Evolutionary conservation across 2,329 filamentous ascomycete species (phyloP).

Genomic region (Trichoderma endophyticum): DNA sequence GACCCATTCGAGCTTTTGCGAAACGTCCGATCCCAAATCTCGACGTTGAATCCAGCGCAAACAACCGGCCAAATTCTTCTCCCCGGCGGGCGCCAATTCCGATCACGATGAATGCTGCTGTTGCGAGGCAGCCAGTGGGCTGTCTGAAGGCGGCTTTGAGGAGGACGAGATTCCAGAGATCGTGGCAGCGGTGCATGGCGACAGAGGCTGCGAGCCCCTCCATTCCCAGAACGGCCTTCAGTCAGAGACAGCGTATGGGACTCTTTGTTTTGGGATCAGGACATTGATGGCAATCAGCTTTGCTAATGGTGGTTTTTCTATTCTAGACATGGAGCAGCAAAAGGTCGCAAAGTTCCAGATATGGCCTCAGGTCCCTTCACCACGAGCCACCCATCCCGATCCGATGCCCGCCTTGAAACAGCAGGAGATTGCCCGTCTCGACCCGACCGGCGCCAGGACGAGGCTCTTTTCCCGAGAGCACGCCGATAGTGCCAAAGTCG

Average conservation of each 20-base stretch:
- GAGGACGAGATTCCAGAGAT: conserved; percentile 51
- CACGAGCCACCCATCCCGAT: conserved; percentile 56
- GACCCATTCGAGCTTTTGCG: conserved; percentile 22
- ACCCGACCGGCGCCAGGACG: conserved; percentile 79
- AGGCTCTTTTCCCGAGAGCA: conserved; percentile 77
- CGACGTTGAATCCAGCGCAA: not conserved
- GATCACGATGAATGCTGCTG: conserved; percentile 57
- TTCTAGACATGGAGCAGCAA: conserved; percentile 33
- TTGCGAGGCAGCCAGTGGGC: conserved; percentile 64
- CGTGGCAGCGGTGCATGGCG: conserved; percentile 46
- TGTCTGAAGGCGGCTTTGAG: conserved; percentile 66
- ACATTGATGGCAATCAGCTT: not conserved
- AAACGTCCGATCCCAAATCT: not conserved
- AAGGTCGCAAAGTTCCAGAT: conserved; percentile 46
- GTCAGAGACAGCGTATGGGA: conserved; percentile 36
- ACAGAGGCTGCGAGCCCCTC: conserved; percentile 33
- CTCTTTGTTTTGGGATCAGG: not conserved
- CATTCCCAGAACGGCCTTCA: conserved; percentile 28
- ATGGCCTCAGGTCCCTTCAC: conserved; percentile 55
- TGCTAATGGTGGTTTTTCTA: conserved; percentile 17
- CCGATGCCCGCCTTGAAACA: conserved; percentile 66
- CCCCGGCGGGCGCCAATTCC: not conserved
- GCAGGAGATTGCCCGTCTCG: conserved; percentile 69
- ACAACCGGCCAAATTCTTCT: conserved; percentile 18
- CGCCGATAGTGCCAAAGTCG: conserved; percentile 73